Percentiles rank a stretch among this genome's conserved stretches.
Evolutionary conservation across 2,329 filamentous ascomycete species (phyloP).

Genomic region (Plenodomus tracheiphilus): DNA sequence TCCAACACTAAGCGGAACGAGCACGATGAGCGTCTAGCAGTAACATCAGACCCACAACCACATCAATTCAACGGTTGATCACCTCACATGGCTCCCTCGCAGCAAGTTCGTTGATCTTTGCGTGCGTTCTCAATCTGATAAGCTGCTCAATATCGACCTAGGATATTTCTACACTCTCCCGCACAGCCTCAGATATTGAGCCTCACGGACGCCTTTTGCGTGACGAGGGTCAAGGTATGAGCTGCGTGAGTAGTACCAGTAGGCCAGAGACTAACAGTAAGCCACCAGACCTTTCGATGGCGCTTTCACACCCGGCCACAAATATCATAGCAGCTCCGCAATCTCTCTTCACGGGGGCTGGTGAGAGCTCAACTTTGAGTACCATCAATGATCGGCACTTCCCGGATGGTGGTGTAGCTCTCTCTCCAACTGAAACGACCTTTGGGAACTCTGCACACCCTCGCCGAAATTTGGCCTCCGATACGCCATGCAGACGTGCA

Average conservation of each 20-base stretch:
- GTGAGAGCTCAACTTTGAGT: background rate
- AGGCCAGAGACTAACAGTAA: background rate
- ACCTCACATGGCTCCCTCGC: constrained; percentile 2
- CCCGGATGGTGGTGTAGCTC: constrained; percentile 5
- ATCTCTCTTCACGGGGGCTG: constrained; percentile 7
- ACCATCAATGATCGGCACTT: background rate
- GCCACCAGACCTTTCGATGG: background rate
- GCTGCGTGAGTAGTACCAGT: background rate
- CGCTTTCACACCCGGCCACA: background rate
- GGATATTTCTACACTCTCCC: constrained; percentile 3
- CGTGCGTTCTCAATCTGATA: background rate
- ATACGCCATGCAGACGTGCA: constrained; percentile 11
- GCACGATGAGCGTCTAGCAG: background rate
- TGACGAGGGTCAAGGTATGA: background rate
- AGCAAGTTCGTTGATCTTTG: constrained; percentile 12
- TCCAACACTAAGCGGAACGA: background rate
- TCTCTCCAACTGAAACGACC: constrained; percentile 1
- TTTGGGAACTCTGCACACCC: background rate
- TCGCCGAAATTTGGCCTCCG: background rate
- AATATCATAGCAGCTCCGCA: background rate
- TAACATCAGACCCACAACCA: background rate
- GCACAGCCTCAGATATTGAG: background rate
- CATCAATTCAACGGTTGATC: background rate
- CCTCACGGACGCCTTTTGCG: background rate
- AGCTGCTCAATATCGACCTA: constrained; percentile 9